Percentiles rank a stretch among this genome's conserved stretches.
These are phyloP conservation scores for Sabuloglossum arenarium DNA, from an alignment of 495 filamentous ascomycete species.

Conservation along the genomic window DNA sequence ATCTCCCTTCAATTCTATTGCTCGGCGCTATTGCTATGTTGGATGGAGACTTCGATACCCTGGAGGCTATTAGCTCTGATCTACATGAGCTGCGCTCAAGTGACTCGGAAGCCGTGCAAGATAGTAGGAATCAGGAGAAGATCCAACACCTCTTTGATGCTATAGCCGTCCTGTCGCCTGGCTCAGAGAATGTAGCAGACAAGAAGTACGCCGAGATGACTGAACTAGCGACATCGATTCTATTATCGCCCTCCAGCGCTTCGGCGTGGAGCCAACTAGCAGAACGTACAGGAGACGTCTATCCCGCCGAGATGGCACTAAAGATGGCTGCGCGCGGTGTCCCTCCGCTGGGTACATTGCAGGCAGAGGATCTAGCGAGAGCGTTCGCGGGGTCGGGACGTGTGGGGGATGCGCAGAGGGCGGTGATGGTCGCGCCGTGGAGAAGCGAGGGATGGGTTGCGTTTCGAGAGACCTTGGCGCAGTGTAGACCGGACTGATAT, in stretches of 20 bases:
- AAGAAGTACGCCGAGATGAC: slow-evolving; percentile 20
- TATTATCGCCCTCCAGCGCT: slow-evolving; percentile 54
- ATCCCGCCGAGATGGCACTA: slow-evolving; percentile 61
- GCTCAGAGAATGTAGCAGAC: slow-evolving; percentile 11
- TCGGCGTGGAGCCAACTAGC: slow-evolving; percentile 60
- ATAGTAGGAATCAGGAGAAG: slow-evolving; percentile 13
- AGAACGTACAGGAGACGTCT: slow-evolving; percentile 27
- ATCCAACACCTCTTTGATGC: slow-evolving; percentile 35
- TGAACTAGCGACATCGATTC: slow-evolving; percentile 47
- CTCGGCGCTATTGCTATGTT: slow-evolving; percentile 66
- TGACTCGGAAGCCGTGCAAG: slow-evolving; percentile 18
- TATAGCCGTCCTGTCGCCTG: slow-evolving; percentile 23
- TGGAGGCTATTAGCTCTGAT: slow-evolving; percentile 64
- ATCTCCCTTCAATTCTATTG: slow-evolving; percentile 56
- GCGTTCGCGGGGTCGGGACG: slow-evolving; percentile 60
- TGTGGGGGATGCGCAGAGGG: slow-evolving; percentile 50
- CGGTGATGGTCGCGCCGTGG: slow-evolving; percentile 73
- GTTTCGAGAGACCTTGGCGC: slow-evolving; percentile 8
- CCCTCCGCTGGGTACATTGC: slow-evolving; percentile 46
- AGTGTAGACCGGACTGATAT: not conserved
- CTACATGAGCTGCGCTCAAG: slow-evolving; percentile 46
- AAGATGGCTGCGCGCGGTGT: slow-evolving; percentile 50
- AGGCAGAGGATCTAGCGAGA: slow-evolving; percentile 43
- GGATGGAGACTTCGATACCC: slow-evolving; percentile 52
- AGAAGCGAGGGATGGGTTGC: slow-evolving; percentile 38